Evolutionary conservation across 1,284 basidiomycete genomes (phyloP), one percentile per base, ranked within the genome.

Genomic region (Moesziomyces antarcticus): DNA sequence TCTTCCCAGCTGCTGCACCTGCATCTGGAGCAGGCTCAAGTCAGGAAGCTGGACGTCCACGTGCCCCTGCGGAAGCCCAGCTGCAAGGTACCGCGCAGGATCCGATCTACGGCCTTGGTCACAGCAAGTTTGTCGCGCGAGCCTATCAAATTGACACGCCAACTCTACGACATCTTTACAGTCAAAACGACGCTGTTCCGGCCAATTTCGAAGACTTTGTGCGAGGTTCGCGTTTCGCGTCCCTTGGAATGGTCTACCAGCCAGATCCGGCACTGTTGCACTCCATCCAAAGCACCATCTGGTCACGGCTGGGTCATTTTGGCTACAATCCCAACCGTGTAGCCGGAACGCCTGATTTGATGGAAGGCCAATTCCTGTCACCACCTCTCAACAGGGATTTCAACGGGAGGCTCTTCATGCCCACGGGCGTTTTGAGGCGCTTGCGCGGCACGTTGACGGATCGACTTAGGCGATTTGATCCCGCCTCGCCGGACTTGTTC

Each of bases 361-460:
- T 33, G 3, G 25, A 58, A 30, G 62, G 62, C n/a, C 50, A 65
- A 14, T 58, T 21, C 13, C 37, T 65, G 18, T 65, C 46, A 56
- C 62, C 56, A 5, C 62, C 62, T 1, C 45, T 56, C 27, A 33
- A 11, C 30, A 33, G 10, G 30, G 10, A 33, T 33, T 11, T 2
- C 30, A 33, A 10, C 11, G 30, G 30, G 2, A 33, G 11, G 2
- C 11, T 33, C 2, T 13, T 13, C 30, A 13, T 33, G 30, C 30
- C 30, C 11, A 11, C 10, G 10, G 30, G 13, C 3, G 30, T 33
- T 4, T 33, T 33, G 30, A 33, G 13, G 30, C 30, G 30, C 10
- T 33, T 33, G 30, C 30, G 30, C 30, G 9, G 10, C 30, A 33
- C 13, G 11, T 3, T 33, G 11, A 33, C 2, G 13, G 30, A 33